Base-by-base conservation (phyloP, 306 rosid species). In the Macrotyloma uniflorum region DNA sequence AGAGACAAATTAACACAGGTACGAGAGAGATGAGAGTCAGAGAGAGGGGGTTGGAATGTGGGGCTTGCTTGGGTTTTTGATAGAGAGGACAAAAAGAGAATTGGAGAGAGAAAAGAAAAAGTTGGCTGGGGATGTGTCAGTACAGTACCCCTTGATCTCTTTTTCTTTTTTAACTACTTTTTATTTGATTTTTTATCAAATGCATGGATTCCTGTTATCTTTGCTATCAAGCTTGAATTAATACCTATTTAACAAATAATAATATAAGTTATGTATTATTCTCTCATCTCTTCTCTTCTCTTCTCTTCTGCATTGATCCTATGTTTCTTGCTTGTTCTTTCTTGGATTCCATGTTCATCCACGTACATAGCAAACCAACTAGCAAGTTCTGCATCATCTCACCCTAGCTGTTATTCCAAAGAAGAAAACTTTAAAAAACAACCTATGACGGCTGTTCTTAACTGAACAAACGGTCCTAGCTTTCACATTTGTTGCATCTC, bases 291-390 rank as follows among this genome's bases (percentile, higher is more conserved):
- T n/a, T n/a, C n/a, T n/a, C n/a, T n/a, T n/a, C n/a, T 66, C 40
- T 67, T 79, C 38, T 50, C 50, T 58, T 70, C 43, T 67, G 23
- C 51, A 76, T 74, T 77, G 87, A 94, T 91, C 96, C 96, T 82
- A 90, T 91, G 87, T 96, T 94, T 94, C 94, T 47, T 71, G 35
- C 62, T 86, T 85, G 91, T 87, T 82, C 87, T 90, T 91, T 86
- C 88, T 76, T 38, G 86, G 89, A 88, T 88, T 84, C 87, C 86
- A 67, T 4, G 3, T 42, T 42, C 12, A 42, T 42, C 47, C 16
- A 42, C 16, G 15, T 42, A 42, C 47, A 4, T 42, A 12, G 28
- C 28, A 26, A 26, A 26, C 1, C 47, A 42, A 42, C 47, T 40
- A 40, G 45, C 45, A 9, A 40, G 11, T 10, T 13, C 45, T 9